These are phyloP conservation scores for Suillus weaverae DNA, from an alignment of 768 basidiomycete genomes.

Conservation along the genomic window DNA sequence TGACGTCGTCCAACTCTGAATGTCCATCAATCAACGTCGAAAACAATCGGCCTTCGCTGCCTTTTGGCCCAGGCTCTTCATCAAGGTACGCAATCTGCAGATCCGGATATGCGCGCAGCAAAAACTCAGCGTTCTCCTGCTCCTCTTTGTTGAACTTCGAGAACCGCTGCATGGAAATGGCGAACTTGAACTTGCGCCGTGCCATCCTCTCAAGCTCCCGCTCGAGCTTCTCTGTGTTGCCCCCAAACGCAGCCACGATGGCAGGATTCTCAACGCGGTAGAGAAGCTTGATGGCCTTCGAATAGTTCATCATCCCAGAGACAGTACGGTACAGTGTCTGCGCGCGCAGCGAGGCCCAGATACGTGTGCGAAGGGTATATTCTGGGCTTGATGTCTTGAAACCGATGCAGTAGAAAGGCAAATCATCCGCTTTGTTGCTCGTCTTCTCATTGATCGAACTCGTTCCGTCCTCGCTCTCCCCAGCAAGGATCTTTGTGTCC, in stretches of 20 bases:
- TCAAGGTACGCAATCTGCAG: conserved; percentile 98
- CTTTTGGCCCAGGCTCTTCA: conserved; percentile 88
- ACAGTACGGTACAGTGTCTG: conserved; percentile 99
- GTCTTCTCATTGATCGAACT: conserved; percentile 65
- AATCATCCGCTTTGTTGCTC: conserved; percentile 74
- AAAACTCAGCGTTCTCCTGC: conserved; percentile 96
- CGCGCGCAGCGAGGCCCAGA: conserved; percentile 97
- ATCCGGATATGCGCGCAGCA: conserved; percentile 97
- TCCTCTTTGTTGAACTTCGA: conserved; percentile 99
- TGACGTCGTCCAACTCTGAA: conserved; percentile 87
- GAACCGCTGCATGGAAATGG: conserved; percentile 98
- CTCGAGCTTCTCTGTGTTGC: conserved; percentile 95
- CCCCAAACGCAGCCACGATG: conserved; percentile 93
- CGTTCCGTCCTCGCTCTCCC: conserved; percentile 73
- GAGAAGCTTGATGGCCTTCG: conserved; percentile 98
- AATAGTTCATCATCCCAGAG: conserved; percentile 99
- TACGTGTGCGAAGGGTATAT: conserved; percentile 97
- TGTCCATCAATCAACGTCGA: conserved; percentile 96
- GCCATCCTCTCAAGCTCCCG: conserved; percentile 97
- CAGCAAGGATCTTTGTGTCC: conserved; percentile 98
- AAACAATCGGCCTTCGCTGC: conserved; percentile 86
- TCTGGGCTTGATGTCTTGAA: conserved; percentile 99
- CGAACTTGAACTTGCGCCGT: conserved; percentile 96
- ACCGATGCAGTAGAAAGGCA: conserved; percentile 99
- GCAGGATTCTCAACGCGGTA: conserved; percentile 99